Percentiles rank a stretch among this genome's conserved stretches.
Evolutionary conservation across 2,329 filamentous ascomycete species (phyloP).

Genomic region (Xylariomycetidae sp.): DNA sequence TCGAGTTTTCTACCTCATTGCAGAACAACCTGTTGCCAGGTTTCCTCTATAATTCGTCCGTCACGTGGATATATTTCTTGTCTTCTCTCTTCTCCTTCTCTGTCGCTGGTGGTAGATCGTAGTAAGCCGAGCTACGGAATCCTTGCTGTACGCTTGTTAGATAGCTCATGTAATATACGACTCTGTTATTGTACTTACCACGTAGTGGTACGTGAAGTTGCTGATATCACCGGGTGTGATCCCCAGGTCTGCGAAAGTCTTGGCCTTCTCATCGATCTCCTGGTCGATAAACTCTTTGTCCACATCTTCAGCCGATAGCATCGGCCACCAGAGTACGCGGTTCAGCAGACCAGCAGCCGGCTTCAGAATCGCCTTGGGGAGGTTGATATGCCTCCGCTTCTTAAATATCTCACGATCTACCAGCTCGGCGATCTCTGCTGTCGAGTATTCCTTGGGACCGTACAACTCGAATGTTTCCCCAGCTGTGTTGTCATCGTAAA

Average conservation of each 20-base stretch:
- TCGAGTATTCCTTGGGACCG: conserved; percentile 88
- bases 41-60: conserved; percentile 69
- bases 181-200: conserved; percentile 57
- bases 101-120: conserved; percentile 89
- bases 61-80: conserved; percentile 93
- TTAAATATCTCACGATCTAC: conserved; percentile 93
- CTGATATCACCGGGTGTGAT: conserved; percentile 85
- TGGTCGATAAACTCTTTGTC: conserved; percentile 94
- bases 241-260: conserved; percentile 90
- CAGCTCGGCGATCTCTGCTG: conserved; percentile 77
- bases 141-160: conserved; percentile 61
- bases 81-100: conserved; percentile 93
- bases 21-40: conserved; percentile 15
- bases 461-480: conserved; percentile 92
- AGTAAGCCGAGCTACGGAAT: conserved; percentile 83
- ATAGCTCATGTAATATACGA: background rate
- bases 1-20: conserved; percentile 10
- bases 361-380: conserved; percentile 78
- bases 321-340: conserved; percentile 83
- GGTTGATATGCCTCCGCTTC: conserved; percentile 82
- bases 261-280: conserved; percentile 80
- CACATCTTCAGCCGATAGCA: conserved; percentile 76
- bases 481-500: conserved; percentile 84
- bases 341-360: conserved; percentile 72
- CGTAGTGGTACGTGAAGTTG: conserved; percentile 86